Conservation (phyloP, 768 basidiomycete species). For the Brasilioporus rufonigricans region DNA sequence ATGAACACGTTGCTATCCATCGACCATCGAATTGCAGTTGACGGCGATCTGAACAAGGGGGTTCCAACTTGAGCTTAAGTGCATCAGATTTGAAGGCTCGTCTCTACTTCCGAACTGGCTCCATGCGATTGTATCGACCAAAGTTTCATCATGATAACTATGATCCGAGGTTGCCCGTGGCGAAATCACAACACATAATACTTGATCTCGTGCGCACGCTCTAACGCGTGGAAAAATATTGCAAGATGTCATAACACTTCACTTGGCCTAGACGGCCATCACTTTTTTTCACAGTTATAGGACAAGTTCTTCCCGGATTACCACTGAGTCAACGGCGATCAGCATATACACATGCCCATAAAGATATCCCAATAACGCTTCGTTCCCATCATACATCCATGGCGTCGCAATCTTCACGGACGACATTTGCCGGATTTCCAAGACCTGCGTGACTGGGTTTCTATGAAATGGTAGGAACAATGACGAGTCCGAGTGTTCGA, state of each 20-base stretch:
- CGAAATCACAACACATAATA: too few relatives aligned
- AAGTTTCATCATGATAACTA: too few relatives aligned
- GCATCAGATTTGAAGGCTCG: too few relatives aligned
- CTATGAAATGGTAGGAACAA: not conserved
- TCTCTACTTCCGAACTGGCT: too few relatives aligned
- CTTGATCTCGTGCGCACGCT: too few relatives aligned
- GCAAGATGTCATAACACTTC: not conserved
- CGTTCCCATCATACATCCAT: not conserved
- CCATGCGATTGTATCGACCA: too few relatives aligned
- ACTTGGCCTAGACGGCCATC: not conserved
- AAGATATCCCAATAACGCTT: not conserved
- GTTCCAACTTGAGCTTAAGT: too few relatives aligned
- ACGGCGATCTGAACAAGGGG: too few relatives aligned
- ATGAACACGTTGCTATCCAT: not conserved
- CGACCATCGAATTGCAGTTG: not conserved
- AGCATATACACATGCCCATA: slow-evolving; percentile 16
- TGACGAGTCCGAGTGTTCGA: not conserved
- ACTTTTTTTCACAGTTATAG: not conserved
- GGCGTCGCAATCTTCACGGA: not conserved
- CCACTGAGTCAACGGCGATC: slow-evolving; percentile 1
- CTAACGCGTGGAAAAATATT: not conserved
- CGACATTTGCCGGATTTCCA: slow-evolving; percentile 8
- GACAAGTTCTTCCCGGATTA: not conserved
- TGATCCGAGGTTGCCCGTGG: too few relatives aligned
- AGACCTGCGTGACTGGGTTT: not conserved